phyloP scores from a whole-genome alignment of 495 filamentous ascomycete species.

The Annulohypoxylon nitens region DNA sequence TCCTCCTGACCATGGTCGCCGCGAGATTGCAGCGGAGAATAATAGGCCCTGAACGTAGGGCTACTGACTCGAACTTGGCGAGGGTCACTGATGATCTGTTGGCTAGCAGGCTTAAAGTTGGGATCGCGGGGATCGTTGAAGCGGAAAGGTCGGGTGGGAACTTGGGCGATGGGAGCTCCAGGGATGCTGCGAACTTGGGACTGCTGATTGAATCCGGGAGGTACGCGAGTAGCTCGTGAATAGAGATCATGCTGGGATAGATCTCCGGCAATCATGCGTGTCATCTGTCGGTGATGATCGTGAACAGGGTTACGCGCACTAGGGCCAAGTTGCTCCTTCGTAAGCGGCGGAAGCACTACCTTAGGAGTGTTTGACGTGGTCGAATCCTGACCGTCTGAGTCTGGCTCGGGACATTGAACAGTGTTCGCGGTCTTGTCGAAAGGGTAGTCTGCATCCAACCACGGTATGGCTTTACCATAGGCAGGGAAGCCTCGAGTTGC shows the following conservation, averaged over 20 bases:
- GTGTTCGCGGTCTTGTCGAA: background rate
- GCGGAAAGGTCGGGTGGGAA: background rate
- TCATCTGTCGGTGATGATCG: background rate
- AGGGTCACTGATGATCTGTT: conserved; percentile 16
- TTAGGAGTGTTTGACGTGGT: background rate
- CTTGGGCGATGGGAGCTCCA: no score
- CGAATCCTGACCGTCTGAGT: background rate
- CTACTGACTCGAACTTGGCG: conserved; percentile 8
- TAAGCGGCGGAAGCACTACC: conserved; percentile 8
- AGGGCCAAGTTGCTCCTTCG: background rate
- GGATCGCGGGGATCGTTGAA: background rate
- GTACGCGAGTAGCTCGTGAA: background rate
- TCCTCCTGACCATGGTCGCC: background rate
- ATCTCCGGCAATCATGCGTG: background rate
- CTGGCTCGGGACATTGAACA: background rate
- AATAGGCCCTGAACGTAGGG: conserved; percentile 9
- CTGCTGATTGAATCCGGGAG: background rate
- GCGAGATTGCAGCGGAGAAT: conserved; percentile 23
- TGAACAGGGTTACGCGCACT: background rate
- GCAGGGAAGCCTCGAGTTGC: background rate
- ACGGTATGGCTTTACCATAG: background rate
- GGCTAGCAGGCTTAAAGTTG: background rate
- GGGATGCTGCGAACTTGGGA: background rate
- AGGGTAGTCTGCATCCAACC: background rate
- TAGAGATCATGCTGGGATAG: background rate